phyloP scores from a whole-genome alignment of 1,284 basidiomycete species.

The Anthracocystis panici-leucophaei region DNA sequence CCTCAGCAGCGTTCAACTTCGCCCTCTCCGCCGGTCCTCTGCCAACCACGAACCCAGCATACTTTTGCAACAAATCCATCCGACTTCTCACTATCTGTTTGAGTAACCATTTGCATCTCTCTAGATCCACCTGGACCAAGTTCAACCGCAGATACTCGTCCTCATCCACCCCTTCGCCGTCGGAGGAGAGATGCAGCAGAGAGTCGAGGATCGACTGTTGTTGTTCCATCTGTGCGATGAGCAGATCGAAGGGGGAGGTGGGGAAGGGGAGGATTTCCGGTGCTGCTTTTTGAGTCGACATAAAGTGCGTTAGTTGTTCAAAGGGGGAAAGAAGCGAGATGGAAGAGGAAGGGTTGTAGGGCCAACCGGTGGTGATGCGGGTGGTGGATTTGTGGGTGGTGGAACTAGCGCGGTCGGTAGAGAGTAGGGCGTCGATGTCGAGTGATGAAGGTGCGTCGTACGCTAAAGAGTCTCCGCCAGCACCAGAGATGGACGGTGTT shows the following conservation, averaged over 20 bases:
- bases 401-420: background rate
- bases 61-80: slow-evolving; percentile 57
- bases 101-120: slow-evolving; percentile 64
- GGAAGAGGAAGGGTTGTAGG: slow-evolving; percentile 14
- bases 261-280: slow-evolving; percentile 49
- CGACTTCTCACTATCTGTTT: slow-evolving; percentile 56
- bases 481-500: slow-evolving; percentile 4
- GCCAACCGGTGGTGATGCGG: slow-evolving; percentile 15
- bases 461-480: slow-evolving; percentile 10
- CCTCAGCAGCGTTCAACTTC: slow-evolving; percentile 53
- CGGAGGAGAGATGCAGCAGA: slow-evolving; percentile 19
- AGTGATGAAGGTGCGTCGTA: slow-evolving; percentile 23
- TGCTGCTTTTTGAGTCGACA: slow-evolving; percentile 30
- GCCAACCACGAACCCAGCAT: slow-evolving; percentile 37
- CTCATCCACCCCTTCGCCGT: slow-evolving; percentile 31
- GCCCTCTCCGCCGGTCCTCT: slow-evolving; percentile 17
- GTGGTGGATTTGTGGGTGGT: background rate
- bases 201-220: slow-evolving; percentile 61
- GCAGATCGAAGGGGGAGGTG: slow-evolving; percentile 17
- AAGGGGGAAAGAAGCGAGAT: slow-evolving; percentile 15
- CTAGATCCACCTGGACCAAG: slow-evolving; percentile 67
- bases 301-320: slow-evolving; percentile 38
- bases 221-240: slow-evolving; percentile 53
- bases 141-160: slow-evolving; percentile 66
- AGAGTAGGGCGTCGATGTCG: slow-evolving; percentile 36